Percentiles rank a stretch among this genome's conserved stretches.
These are phyloP conservation scores for Cryoendolithus antarcticus DNA, from an alignment of 2,329 filamentous ascomycete genomes.

Conservation along the genomic window DNA sequence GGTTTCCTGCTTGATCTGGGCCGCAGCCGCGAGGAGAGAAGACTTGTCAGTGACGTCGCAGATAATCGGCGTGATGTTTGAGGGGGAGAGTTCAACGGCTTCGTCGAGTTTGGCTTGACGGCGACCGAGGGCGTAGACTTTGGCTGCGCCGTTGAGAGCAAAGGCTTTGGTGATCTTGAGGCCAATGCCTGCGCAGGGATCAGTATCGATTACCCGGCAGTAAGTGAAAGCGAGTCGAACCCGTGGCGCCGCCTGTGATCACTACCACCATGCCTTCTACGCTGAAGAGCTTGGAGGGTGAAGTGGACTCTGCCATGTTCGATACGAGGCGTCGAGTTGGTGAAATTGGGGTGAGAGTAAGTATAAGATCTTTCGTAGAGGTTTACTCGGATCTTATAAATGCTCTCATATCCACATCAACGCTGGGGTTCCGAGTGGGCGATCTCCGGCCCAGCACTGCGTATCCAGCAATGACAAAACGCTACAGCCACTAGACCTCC, in stretches of 20 bases:
- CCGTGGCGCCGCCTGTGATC: constrained; percentile 42
- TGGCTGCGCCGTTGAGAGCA: constrained; percentile 35
- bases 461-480: no score
- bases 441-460: no score
- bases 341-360: neutral
- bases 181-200: constrained; percentile 26
- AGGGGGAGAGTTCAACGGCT: constrained; percentile 24
- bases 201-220: neutral
- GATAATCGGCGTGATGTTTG: constrained; percentile 28
- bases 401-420: no score
- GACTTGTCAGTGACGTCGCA: constrained; percentile 35
- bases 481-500: no score
- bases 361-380: constrained; percentile 2
- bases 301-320: no score
- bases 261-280: constrained; percentile 42
- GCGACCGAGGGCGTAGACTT: constrained; percentile 42
- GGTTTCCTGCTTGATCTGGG: constrained; percentile 25
- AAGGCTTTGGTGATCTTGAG: constrained; percentile 34
- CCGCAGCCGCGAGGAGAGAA: constrained; percentile 24
- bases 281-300: constrained; percentile 29
- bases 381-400: no score
- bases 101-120: constrained; percentile 35
- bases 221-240: constrained; percentile 19
- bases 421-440: no score
- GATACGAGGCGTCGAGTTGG: neutral